Conservation (phyloP, 305 asterid species). For the Rubia occidens region DNA sequence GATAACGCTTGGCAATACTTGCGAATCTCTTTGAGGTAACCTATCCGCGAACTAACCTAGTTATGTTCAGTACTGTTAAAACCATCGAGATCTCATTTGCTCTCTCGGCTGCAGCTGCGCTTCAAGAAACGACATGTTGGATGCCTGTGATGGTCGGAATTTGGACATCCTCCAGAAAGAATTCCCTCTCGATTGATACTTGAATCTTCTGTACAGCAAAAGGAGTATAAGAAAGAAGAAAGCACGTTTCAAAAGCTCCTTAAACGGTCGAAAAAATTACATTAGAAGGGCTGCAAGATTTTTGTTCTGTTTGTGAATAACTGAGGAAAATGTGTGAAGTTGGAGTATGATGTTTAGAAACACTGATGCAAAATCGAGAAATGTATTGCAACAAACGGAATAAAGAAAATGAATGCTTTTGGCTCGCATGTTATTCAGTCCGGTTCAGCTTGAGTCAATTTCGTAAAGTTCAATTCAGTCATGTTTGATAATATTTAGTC, state of each 20-base stretch:
- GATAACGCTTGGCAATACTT: constrained; percentile 89
- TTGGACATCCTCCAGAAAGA: constrained; percentile 40
- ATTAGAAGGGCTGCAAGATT: background rate
- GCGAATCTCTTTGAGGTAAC: constrained; percentile 86
- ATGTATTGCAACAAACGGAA: background rate
- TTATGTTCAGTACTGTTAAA: constrained; percentile 5
- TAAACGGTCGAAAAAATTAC: background rate
- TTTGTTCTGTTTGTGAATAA: background rate
- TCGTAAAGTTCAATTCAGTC: no score
- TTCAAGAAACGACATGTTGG: constrained; percentile 78
- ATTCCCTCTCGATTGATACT: constrained; percentile 26
- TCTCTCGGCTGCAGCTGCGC: constrained; percentile 59
- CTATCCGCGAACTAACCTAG: constrained; percentile 6
- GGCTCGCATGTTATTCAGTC: background rate
- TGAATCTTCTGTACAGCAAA: constrained; percentile 7
- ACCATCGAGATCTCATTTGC: constrained; percentile 1
- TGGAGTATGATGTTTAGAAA: background rate
- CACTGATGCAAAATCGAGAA: background rate
- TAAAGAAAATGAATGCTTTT: background rate
- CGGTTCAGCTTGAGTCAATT: no score
- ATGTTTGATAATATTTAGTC: no score
- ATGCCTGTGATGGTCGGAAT: constrained; percentile 84
- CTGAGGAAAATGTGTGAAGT: background rate
- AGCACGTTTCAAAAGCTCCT: background rate
- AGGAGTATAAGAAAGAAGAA: constrained; percentile 1